Conservation (phyloP, 331 rosid genomes). For the Quercus lobata region DNA sequence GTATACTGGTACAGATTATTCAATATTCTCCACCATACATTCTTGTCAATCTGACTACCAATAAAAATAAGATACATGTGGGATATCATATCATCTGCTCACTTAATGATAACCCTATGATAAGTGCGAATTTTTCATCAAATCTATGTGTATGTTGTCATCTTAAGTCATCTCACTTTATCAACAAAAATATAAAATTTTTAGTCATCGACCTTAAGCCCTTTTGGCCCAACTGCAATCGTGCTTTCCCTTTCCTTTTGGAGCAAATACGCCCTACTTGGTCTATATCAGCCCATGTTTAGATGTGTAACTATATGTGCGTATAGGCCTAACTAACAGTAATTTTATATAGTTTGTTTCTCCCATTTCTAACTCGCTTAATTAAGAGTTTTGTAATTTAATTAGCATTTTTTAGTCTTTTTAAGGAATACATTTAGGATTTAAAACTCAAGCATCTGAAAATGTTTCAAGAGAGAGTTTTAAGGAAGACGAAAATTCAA, state of each 20-base stretch:
- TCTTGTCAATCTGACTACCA: constrained; percentile 48
- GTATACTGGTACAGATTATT: constrained; percentile 34
- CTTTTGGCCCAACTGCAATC: not conserved
- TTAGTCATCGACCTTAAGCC: not conserved
- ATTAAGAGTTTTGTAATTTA: too few species aligned
- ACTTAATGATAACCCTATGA: constrained; percentile 12
- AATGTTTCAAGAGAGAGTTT: too few species aligned
- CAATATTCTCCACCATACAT: constrained; percentile 53
- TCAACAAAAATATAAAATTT: too few species aligned
- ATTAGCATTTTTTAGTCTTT: too few species aligned
- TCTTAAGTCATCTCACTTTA: not conserved
- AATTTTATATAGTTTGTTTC: not conserved
- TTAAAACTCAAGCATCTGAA: too few species aligned
- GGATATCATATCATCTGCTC: constrained; percentile 21
- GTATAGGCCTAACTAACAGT: not conserved
- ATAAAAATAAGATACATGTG: constrained; percentile 40
- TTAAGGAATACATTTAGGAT: too few species aligned
- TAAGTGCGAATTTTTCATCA: constrained; percentile 1
- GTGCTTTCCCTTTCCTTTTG: not conserved
- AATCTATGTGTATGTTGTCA: constrained; percentile 4
- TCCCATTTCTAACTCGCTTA: not conserved
- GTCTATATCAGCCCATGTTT: not conserved
- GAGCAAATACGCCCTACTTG: not conserved
- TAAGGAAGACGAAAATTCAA: too few species aligned
- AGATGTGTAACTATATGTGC: not conserved